Conservation (phyloP, 371 early-diverging fungal species). For the Syncephalastrum contaminatum region DNA sequence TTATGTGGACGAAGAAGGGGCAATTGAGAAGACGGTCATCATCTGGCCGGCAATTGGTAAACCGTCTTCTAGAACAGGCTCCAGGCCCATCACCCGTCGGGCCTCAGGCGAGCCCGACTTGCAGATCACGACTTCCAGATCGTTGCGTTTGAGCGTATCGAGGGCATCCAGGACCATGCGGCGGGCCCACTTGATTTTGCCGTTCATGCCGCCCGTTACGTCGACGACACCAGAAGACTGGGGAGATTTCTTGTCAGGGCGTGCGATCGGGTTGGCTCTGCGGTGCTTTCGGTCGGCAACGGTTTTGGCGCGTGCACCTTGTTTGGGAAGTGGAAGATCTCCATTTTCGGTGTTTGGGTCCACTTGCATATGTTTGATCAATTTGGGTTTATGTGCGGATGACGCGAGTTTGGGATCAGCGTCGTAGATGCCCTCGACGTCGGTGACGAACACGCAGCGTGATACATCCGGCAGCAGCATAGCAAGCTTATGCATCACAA, state of each 20-base stretch:
- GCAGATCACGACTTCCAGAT: slow-evolving; percentile 33
- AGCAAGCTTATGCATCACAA: slow-evolving; percentile 38
- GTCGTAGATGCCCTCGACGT: slow-evolving; percentile 47
- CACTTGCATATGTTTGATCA: slow-evolving; percentile 16
- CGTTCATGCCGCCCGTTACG: slow-evolving; percentile 51
- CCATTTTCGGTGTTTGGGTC: not conserved
- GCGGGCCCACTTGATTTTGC: slow-evolving; percentile 42
- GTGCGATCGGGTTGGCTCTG: not conserved
- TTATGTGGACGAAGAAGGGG: not conserved
- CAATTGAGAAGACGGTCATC: slow-evolving; percentile 25
- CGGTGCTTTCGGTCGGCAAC: slow-evolving; percentile 5
- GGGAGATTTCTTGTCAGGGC: too few species aligned
- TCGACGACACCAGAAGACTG: slow-evolving; percentile 18
- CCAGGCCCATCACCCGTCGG: slow-evolving; percentile 22
- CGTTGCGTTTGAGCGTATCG: not conserved
- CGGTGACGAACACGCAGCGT: slow-evolving; percentile 52
- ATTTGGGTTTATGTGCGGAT: slow-evolving; percentile 10
- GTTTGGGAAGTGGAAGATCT: slow-evolving; percentile 1
- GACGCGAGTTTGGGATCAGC: slow-evolving; percentile 34
- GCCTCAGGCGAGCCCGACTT: slow-evolving; percentile 28
- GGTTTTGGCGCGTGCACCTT: slow-evolving; percentile 6
- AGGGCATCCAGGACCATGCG: slow-evolving; percentile 27
- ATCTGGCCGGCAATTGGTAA: slow-evolving; percentile 10
- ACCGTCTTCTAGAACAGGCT: slow-evolving; percentile 12
- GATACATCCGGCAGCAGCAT: slow-evolving; percentile 17